A percentile compares a stretch with the other conserved stretches of the same genome.
These are phyloP conservation scores for Neofusicoccum sp. DNA, from an alignment of 2,329 filamentous ascomycete species.

Conservation along the genomic window DNA sequence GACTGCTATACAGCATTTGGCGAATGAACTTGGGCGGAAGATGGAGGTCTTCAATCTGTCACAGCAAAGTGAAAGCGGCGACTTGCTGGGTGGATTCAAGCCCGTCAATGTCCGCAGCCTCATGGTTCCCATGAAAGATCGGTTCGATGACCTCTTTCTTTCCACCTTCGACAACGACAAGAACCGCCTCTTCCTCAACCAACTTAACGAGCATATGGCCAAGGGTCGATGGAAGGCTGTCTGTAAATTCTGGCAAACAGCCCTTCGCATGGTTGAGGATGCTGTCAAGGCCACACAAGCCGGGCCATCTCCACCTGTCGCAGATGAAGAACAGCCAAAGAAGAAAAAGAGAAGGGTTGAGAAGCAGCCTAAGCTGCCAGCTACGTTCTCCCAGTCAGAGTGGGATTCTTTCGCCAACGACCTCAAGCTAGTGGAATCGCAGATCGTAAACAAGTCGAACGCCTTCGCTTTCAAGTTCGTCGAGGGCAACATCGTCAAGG, in stretches of 20 bases:
- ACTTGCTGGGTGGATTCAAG: slow-evolving; percentile 94
- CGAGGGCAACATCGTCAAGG: slow-evolving; percentile 94
- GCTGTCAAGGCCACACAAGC: slow-evolving; percentile 31
- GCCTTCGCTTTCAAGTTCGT: slow-evolving; percentile 93
- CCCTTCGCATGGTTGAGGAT: slow-evolving; percentile 80
- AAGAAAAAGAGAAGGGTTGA: slow-evolving; percentile 72
- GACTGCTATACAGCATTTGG: slow-evolving; percentile 90
- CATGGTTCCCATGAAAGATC: slow-evolving; percentile 86
- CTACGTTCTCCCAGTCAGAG: slow-evolving; percentile 60
- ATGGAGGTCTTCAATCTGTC: slow-evolving; percentile 94
- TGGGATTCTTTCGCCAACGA: slow-evolving; percentile 82
- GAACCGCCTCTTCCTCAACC: slow-evolving; percentile 79
- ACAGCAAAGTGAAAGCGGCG: slow-evolving; percentile 96
- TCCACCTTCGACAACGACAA: slow-evolving; percentile 85
- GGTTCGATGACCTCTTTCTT: slow-evolving; percentile 87
- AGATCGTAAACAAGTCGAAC: slow-evolving; percentile 72
- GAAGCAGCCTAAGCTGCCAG: slow-evolving; percentile 45
- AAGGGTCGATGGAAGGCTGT: slow-evolving; percentile 87
- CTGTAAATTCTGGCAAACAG: slow-evolving; percentile 84
- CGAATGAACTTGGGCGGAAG: slow-evolving; percentile 79
- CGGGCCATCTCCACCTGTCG: not conserved
- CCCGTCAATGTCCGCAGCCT: slow-evolving; percentile 88
- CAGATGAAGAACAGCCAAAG: slow-evolving; percentile 40
- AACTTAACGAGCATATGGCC: slow-evolving; percentile 75
- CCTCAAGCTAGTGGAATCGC: slow-evolving; percentile 76